phyloP scores from a whole-genome alignment of 768 basidiomycete species.

The Leccinum sublutescens region DNA sequence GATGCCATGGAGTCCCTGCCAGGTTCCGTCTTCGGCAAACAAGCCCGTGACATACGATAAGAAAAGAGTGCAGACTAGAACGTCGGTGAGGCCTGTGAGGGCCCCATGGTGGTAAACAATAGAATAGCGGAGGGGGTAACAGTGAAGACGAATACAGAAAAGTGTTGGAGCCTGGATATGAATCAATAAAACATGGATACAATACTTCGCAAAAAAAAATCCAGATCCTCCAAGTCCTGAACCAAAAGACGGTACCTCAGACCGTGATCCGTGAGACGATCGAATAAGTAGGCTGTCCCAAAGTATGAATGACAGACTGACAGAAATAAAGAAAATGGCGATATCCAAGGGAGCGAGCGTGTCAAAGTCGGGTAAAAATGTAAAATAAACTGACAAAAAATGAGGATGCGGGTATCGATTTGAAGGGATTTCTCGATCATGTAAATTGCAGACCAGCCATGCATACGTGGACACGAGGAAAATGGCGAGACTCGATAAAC shows the following conservation, averaged over 20 bases:
- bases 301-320: not conserved
- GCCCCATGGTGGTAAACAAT: not conserved
- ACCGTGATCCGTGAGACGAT: not conserved
- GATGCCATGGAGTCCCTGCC: not conserved
- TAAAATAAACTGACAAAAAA: not conserved
- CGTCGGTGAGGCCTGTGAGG: not conserved
- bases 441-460: slow-evolving; percentile 1
- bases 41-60: slow-evolving; percentile 2
- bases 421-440: slow-evolving; percentile 5
- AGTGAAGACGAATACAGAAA: not conserved
- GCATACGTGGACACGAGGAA: not conserved
- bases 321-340: not conserved
- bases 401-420: slow-evolving; percentile 14
- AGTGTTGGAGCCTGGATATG: not conserved
- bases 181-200: not conserved
- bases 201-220: not conserved
- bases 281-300: not conserved
- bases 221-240: not conserved
- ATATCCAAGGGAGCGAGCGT: not conserved
- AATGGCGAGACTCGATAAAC: not conserved
- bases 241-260: not conserved
- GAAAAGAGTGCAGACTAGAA: not conserved
- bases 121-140: not conserved
- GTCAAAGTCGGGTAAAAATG: not conserved
- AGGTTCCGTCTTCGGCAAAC: slow-evolving; percentile 6